Evolutionary conservation across 192 early-diverging fungal genomes (phyloP).

Genomic region (Lobosporangium transversale): DNA sequence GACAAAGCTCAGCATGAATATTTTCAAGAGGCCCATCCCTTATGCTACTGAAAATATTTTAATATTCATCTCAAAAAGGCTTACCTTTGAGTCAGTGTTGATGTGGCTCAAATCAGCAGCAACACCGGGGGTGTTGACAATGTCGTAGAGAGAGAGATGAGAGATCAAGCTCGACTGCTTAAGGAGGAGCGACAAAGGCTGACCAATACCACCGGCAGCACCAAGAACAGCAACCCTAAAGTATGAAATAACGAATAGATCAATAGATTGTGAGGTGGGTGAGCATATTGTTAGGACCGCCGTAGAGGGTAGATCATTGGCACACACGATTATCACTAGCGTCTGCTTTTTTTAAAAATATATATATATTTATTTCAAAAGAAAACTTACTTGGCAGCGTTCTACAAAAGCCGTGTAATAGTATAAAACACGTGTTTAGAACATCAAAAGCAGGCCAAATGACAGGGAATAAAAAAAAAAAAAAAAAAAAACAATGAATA

Average conservation of each 20-base stretch:
- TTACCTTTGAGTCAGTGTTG: constrained; percentile 83
- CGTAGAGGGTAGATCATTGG: too few species aligned
- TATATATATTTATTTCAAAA: too few species aligned
- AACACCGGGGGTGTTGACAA: constrained; percentile 97
- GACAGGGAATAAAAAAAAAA: background rate
- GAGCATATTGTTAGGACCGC: too few species aligned
- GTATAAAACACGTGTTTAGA: background rate
- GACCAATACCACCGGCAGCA: constrained; percentile 90
- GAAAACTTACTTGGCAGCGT: constrained; percentile 55
- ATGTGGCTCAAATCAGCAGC: constrained; percentile 95
- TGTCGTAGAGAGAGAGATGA: constrained; percentile 93
- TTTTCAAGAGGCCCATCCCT: too few species aligned
- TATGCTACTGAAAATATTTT: too few species aligned
- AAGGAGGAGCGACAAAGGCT: constrained; percentile 93
- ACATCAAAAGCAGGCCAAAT: too few species aligned
- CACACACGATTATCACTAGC: too few species aligned
- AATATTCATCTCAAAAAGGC: too few species aligned
- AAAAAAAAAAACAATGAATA: background rate
- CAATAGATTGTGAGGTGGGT: background rate
- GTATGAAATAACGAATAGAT: background rate
- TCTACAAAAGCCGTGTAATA: constrained; percentile 23
- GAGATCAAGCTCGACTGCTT: constrained; percentile 89
- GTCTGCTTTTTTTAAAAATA: too few species aligned
- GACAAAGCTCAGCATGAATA: background rate
- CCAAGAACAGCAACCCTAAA: constrained; percentile 64